phyloP scores from a whole-genome alignment of 1,284 basidiomycete species.

The Singerocomus inundabilis region DNA sequence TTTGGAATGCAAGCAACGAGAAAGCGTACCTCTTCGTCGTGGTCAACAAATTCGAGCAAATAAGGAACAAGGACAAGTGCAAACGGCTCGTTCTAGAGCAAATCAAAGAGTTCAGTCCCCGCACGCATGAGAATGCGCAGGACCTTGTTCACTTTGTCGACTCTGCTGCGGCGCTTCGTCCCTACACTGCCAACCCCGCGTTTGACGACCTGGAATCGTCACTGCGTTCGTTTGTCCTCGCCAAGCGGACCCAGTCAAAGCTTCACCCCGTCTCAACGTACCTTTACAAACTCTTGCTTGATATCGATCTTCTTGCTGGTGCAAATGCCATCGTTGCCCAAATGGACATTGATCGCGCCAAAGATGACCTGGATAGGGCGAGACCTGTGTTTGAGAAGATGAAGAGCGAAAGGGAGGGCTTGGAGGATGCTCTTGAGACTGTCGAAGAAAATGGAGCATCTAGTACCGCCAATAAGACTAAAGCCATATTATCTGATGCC shows the following conservation, averaged over 20 bases:
- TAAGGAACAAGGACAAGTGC: constrained; percentile 95
- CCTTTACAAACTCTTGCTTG: constrained; percentile 83
- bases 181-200: constrained; percentile 61
- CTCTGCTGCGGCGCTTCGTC: constrained; percentile 68
- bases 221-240: constrained; percentile 91
- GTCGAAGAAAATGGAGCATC: constrained; percentile 80
- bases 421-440: constrained; percentile 78
- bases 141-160: constrained; percentile 99
- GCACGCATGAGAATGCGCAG: constrained; percentile 87
- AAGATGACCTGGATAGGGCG: constrained; percentile 65
- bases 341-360: constrained; percentile 76
- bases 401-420: constrained; percentile 66
- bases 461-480: constrained; percentile 54
- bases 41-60: constrained; percentile 97
- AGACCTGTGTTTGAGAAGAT: constrained; percentile 89
- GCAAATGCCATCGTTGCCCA: constrained; percentile 88
- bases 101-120: constrained; percentile 89
- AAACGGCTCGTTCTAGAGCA: constrained; percentile 89
- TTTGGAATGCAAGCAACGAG: constrained; percentile 91
- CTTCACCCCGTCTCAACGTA: constrained; percentile 95
- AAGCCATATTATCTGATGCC: constrained; percentile 64
- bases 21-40: constrained; percentile 99
- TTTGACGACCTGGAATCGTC: constrained; percentile 92
- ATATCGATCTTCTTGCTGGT: constrained; percentile 84
- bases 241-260: constrained; percentile 95